Conservation (phyloP, 768 basidiomycete genomes). For the Tubosaeta sp. region DNA sequence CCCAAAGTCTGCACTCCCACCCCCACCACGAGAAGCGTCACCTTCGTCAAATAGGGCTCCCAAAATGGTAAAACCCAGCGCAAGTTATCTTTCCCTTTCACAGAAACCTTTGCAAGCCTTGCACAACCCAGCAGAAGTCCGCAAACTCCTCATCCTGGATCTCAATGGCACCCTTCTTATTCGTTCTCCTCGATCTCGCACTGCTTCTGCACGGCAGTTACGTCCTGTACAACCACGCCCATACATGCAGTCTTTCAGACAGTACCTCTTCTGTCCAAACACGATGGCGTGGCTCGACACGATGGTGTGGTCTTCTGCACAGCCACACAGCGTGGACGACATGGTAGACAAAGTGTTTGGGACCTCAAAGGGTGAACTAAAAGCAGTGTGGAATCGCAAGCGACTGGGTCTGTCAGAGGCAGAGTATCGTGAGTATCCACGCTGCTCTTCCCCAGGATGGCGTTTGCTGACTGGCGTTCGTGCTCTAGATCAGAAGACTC, state of each 20-base stretch:
- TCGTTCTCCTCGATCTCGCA: constrained; percentile 38
- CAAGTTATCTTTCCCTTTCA: constrained; percentile 35
- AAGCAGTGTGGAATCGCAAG: constrained; percentile 77
- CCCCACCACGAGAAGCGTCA: constrained; percentile 1
- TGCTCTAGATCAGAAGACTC: constrained; percentile 14
- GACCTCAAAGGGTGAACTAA: constrained; percentile 35
- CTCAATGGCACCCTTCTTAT: constrained; percentile 63
- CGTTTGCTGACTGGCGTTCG: background rate
- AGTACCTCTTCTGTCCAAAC: constrained; percentile 57
- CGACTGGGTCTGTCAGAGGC: constrained; percentile 59
- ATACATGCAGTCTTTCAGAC: constrained; percentile 56
- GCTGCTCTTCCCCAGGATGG: background rate
- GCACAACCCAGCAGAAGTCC: constrained; percentile 25
- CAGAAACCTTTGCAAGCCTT: constrained; percentile 24
- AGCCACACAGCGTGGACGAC: constrained; percentile 70
- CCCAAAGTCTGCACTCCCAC: background rate
- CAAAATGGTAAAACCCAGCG: constrained; percentile 25
- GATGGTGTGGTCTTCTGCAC: constrained; percentile 88
- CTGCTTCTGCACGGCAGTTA: constrained; percentile 14
- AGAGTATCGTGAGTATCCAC: constrained; percentile 63
- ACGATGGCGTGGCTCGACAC: constrained; percentile 72
- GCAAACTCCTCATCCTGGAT: constrained; percentile 72
- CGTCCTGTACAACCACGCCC: constrained; percentile 56
- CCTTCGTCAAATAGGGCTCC: constrained; percentile 1
- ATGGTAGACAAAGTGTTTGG: constrained; percentile 70